These are phyloP conservation scores for Kuraishia piskuri DNA, from an alignment of 805 yeast genomes.

Conservation along the genomic window DNA sequence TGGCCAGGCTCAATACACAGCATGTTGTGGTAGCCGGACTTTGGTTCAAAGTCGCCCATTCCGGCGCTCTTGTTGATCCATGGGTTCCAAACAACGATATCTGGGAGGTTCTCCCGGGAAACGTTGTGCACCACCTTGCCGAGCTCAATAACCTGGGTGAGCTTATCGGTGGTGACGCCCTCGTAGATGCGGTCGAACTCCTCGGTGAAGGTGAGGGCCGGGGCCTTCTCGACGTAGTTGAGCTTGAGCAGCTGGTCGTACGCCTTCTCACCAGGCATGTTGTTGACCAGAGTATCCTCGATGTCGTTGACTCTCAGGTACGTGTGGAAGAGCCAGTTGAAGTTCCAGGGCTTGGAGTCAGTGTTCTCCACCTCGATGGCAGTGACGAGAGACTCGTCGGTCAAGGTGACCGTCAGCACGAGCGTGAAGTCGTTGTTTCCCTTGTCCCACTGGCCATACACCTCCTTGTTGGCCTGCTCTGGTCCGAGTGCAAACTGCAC, in stretches of 20 bases:
- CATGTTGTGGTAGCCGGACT: constrained; percentile 76
- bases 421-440: constrained; percentile 49
- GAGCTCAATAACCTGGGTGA: constrained; percentile 58
- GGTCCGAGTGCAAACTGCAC: constrained; percentile 90
- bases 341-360: constrained; percentile 58
- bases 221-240: constrained; percentile 61
- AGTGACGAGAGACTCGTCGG: constrained; percentile 1
- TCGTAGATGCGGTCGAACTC: constrained; percentile 85
- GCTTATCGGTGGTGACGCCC: constrained; percentile 42
- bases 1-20: constrained; percentile 93
- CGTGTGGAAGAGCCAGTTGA: constrained; percentile 94
- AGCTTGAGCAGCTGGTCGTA: constrained; percentile 68
- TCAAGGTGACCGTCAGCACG: constrained; percentile 2
- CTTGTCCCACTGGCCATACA: constrained; percentile 46
- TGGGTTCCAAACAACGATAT: constrained; percentile 94
- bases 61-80: constrained; percentile 79
- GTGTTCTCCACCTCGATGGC: constrained; percentile 69
- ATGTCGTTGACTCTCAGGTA: constrained; percentile 72
- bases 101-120: constrained; percentile 32
- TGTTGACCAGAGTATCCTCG: constrained; percentile 67
- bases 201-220: constrained; percentile 60
- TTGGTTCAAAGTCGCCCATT: constrained; percentile 87
- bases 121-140: constrained; percentile 63
- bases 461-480: constrained; percentile 61
- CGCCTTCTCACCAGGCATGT: constrained; percentile 64